Percentiles rank a stretch among this genome's conserved stretches.
These are phyloP conservation scores for Porcisia hertigi DNA, from an alignment of 208 protist species.

Conservation along the genomic window DNA sequence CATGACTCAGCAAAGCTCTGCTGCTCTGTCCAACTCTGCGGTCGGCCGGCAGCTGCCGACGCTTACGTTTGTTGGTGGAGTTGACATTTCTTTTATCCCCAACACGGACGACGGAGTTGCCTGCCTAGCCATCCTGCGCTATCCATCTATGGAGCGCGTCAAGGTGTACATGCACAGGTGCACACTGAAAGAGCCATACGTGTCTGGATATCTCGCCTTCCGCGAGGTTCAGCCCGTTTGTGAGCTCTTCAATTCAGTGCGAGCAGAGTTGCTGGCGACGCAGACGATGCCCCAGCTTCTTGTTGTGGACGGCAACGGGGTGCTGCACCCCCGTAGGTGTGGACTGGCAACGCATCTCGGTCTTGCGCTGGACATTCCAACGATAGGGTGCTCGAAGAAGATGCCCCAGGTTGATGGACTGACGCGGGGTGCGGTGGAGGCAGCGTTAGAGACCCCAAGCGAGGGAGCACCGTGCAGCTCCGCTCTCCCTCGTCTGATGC, in stretches of 20 bases:
- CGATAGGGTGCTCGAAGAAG: constrained; percentile 93
- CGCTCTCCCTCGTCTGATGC: constrained; percentile 3
- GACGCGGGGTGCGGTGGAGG: constrained; percentile 41
- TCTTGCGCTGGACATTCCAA: constrained; percentile 87
- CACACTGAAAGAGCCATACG: constrained; percentile 84
- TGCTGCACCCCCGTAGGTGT: constrained; percentile 92
- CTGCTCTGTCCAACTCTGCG: background rate
- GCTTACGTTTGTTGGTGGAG: constrained; percentile 54
- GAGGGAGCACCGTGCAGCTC: background rate
- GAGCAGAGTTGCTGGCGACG: constrained; percentile 27
- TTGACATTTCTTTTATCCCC: constrained; percentile 84
- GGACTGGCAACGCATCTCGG: constrained; percentile 95
- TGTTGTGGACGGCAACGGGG: constrained; percentile 96
- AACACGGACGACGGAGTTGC: constrained; percentile 59
- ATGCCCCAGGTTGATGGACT: constrained; percentile 90
- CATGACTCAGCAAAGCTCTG: background rate
- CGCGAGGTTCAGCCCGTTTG: constrained; percentile 82
- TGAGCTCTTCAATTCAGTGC: constrained; percentile 41
- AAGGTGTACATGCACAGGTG: constrained; percentile 59
- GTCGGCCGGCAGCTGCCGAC: constrained; percentile 11
- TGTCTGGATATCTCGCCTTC: constrained; percentile 96
- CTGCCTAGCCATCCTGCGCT: constrained; percentile 66
- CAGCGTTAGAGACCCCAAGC: constrained; percentile 13
- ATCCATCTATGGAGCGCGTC: constrained; percentile 51
- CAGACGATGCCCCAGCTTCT: constrained; percentile 80